These are phyloP conservation scores for Puccinia hordei DNA, from an alignment of 1,284 basidiomycete genomes.

Conservation along the genomic window DNA sequence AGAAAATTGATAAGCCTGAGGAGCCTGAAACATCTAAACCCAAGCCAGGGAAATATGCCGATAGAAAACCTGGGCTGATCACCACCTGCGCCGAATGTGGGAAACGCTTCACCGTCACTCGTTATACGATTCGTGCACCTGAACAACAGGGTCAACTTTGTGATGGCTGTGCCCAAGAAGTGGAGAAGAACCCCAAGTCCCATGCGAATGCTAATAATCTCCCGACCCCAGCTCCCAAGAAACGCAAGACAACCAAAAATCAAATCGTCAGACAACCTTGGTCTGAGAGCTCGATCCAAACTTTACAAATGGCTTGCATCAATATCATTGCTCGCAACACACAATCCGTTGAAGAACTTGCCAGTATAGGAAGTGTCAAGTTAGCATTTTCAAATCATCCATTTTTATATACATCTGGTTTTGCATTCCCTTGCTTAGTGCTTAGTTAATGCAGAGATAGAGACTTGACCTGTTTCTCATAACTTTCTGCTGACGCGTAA, in stretches of 20 bases:
- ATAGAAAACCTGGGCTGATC: slow-evolving; percentile 76
- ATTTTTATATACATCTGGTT: background rate
- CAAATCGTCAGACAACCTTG: slow-evolving; percentile 62
- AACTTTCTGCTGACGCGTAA: background rate
- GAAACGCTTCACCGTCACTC: slow-evolving; percentile 76
- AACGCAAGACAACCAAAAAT: slow-evolving; percentile 67
- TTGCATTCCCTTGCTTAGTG: background rate
- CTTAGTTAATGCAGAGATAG: background rate
- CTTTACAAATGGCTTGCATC: slow-evolving; percentile 42
- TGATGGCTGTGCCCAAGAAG: slow-evolving; percentile 72
- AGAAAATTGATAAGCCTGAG: background rate
- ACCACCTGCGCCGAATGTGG: slow-evolving; percentile 78
- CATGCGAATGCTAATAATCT: slow-evolving; percentile 63
- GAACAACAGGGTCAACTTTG: slow-evolving; percentile 75
- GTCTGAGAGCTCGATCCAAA: slow-evolving; percentile 30
- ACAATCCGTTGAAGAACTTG: slow-evolving; percentile 45
- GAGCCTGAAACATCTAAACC: slow-evolving; percentile 14
- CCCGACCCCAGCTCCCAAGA: slow-evolving; percentile 67
- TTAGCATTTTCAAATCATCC: slow-evolving; percentile 38
- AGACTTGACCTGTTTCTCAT: background rate
- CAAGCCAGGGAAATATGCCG: slow-evolving; percentile 41
- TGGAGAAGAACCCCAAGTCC: background rate
- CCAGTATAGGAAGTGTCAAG: slow-evolving; percentile 51
- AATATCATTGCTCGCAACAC: slow-evolving; percentile 25
- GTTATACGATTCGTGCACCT: slow-evolving; percentile 73